phyloP scores from a whole-genome alignment of 2,329 filamentous ascomycete genomes.

The Xylaria sp. region DNA sequence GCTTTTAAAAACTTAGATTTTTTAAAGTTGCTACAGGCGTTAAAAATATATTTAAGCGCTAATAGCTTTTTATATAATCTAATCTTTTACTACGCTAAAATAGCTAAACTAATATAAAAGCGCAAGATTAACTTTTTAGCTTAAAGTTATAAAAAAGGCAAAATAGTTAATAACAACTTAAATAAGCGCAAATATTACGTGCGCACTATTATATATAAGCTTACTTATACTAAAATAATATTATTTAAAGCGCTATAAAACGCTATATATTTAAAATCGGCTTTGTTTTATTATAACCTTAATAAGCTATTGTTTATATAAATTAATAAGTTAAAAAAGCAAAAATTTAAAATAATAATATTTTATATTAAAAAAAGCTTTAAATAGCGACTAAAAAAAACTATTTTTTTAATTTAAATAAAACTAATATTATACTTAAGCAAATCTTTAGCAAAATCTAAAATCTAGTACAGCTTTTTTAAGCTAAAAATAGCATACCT shows the following conservation, averaged over 20 bases:
- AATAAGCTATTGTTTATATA: neutral
- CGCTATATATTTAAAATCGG: neutral
- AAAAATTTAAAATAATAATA: neutral
- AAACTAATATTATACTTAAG: neutral
- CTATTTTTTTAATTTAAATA: neutral
- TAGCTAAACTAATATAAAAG: neutral
- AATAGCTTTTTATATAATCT: neutral
- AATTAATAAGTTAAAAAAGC: neutral
- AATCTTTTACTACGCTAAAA: neutral
- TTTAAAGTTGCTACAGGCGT: neutral
- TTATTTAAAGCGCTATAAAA: neutral
- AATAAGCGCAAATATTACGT: neutral
- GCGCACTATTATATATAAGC: neutral
- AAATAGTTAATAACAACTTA: neutral
- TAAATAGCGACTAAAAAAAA: neutral
- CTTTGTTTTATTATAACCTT: conserved; percentile 7
- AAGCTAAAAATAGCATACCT: neutral
- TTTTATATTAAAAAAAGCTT: neutral
- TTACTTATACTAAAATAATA: neutral
- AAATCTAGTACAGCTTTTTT: neutral
- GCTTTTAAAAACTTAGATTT: neutral
- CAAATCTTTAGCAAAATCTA: neutral
- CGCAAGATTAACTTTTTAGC: neutral
- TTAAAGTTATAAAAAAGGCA: neutral
- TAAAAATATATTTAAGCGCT: neutral